Percentiles rank a stretch among this genome's conserved stretches.
Conservation (phyloP, 2,329 filamentous ascomycete genomes). For the Cordyceps cicadae region DNA sequence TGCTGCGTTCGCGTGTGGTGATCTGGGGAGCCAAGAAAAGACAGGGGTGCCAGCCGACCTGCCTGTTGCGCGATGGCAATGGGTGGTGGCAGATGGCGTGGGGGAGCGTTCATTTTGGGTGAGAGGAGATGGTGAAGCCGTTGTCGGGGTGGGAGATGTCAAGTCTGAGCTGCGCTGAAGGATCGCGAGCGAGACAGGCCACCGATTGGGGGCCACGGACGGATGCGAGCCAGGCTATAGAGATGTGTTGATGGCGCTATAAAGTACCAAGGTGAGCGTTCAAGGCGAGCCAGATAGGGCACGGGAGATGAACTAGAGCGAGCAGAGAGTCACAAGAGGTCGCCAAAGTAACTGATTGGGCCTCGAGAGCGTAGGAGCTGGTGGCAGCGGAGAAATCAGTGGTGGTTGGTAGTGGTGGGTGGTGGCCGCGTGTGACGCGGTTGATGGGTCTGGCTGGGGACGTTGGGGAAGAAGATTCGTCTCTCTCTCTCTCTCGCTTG, state of each 20-base stretch:
- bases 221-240: not conserved
- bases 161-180: not conserved
- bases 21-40: constrained; percentile 5
- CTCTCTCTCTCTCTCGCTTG: not conserved
- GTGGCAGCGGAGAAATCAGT: not conserved
- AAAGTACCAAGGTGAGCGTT: not conserved
- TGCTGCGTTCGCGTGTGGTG: not conserved
- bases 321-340: not conserved
- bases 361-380: not conserved
- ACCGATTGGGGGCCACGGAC: constrained; percentile 3
- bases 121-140: not conserved
- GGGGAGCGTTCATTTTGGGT: constrained; percentile 5
- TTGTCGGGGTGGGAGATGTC: not conserved
- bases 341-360: not conserved
- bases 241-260: not conserved
- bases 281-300: not conserved
- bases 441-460: not conserved
- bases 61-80: constrained; percentile 11
- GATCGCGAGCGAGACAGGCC: constrained; percentile 7
- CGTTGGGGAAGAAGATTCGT: not conserved
- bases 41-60: constrained; percentile 9
- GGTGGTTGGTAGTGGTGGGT: not conserved
- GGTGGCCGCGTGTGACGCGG: not conserved
- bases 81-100: constrained; percentile 10
- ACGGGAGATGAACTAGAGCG: not conserved